phyloP scores from a whole-genome alignment of 2,329 filamentous ascomycete species.

The Alternaria solani region DNA sequence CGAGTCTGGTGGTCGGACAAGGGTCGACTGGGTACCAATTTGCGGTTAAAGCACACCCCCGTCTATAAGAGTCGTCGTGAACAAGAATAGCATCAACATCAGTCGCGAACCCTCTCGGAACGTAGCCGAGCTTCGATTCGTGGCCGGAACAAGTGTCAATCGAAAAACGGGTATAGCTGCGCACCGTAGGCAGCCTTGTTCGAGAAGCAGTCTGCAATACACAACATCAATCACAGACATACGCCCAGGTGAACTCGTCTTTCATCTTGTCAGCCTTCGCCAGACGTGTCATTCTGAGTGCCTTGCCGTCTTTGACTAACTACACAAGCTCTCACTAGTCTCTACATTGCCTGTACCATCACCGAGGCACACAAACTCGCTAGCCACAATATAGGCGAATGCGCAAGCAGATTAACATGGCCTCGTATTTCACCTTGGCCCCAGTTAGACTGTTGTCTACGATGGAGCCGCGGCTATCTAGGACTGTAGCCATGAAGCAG shows the following conservation, averaged over 20 bases:
- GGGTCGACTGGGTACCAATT: slow-evolving; percentile 28
- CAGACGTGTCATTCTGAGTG: neutral
- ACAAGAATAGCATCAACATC: slow-evolving; percentile 35
- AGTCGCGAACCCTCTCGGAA: slow-evolving; percentile 10
- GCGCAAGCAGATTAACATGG: slow-evolving; percentile 15
- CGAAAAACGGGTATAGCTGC: neutral
- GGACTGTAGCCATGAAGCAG: neutral
- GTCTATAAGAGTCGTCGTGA: slow-evolving; percentile 12
- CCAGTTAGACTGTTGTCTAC: slow-evolving; percentile 9
- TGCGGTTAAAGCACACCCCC: slow-evolving; percentile 37
- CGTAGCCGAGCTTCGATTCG: slow-evolving; percentile 6
- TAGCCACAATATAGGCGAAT: slow-evolving; percentile 20
- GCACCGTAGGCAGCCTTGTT: neutral
- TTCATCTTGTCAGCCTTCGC: neutral
- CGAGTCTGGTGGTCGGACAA: slow-evolving; percentile 13
- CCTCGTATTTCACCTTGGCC: slow-evolving; percentile 19
- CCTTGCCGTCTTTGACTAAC: neutral
- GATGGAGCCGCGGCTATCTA: slow-evolving; percentile 7
- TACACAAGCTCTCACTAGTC: neutral
- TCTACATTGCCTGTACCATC: slow-evolving; percentile 1
- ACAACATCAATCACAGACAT: neutral
- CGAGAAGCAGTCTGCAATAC: neutral
- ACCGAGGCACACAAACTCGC: slow-evolving; percentile 4
- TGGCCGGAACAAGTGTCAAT: neutral
- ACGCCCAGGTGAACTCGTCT: neutral